Percentiles rank a stretch among this genome's conserved stretches.
phyloP scores from a whole-genome alignment of 768 basidiomycete species.

The Megacollybia marginata region DNA sequence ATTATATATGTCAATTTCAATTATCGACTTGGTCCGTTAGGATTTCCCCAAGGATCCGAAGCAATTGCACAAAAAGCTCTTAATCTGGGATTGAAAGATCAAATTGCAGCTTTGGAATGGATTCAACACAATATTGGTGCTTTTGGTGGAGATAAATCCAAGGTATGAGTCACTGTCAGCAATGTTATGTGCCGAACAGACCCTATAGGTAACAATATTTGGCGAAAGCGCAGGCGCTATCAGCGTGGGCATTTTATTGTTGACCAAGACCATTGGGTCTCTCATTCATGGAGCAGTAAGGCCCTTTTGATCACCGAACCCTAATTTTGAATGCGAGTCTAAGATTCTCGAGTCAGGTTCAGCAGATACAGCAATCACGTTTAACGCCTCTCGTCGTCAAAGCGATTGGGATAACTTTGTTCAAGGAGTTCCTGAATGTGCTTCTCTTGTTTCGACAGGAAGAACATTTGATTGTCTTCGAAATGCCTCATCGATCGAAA shows the following conservation, averaged over 20 bases:
- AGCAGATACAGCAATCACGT: too few species aligned
- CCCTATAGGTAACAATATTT: constrained; percentile 17
- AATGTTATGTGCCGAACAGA: too few species aligned
- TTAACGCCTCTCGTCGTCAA: too few species aligned
- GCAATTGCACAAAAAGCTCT: constrained; percentile 13
- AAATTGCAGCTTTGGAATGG: constrained; percentile 22
- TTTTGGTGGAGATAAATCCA: constrained; percentile 34
- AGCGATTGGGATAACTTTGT: too few species aligned
- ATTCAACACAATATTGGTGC: constrained; percentile 36
- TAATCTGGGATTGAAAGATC: constrained; percentile 23
- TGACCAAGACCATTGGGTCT: constrained; percentile 9
- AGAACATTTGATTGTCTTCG: too few species aligned
- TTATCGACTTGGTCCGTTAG: constrained; percentile 33
- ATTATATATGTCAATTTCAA: constrained; percentile 35
- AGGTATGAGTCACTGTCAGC: constrained; percentile 10
- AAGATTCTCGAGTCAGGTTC: too few species aligned
- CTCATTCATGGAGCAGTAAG: constrained; percentile 12
- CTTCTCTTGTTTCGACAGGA: too few species aligned
- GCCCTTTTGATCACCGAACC: too few species aligned
- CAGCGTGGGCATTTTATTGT: constrained; percentile 15
- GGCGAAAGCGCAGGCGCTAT: constrained; percentile 32
- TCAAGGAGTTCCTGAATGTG: too few species aligned
- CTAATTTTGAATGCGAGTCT: too few species aligned
- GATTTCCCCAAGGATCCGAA: constrained; percentile 26
- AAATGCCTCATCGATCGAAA: too few species aligned